Evolutionary conservation across 495 filamentous ascomycete species (phyloP), one percentile per base, ranked within the genome.

Genomic region (Aspergillus biplanus): DNA sequence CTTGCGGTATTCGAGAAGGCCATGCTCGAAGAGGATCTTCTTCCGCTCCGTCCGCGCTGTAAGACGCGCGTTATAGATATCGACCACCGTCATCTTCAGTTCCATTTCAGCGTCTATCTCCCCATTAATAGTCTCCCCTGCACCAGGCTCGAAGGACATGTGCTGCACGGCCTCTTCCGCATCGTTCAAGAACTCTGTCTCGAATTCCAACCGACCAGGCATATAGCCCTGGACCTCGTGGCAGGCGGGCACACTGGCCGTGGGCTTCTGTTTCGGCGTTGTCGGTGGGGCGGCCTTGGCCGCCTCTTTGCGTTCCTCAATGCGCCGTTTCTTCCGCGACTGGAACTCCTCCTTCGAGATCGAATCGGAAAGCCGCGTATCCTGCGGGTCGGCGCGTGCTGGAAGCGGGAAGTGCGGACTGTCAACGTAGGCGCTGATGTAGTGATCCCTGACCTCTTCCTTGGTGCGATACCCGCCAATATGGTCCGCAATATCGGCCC

Each of bases 161-260:
- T 95, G 89, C 73, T 98, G 95, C 12, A 99, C 96, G 0, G 93
- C 93, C 76, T 98, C 96, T 74, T 99, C 95, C 0, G 96, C 95
- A 67, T 98, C 96, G 74, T 99, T 98, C 69, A 93, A 88, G 73
- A 94, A 97, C 69, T 99, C 95, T 0, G 91, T 96, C 81, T 99
- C 95, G 69, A 98, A 99, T 71, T 99, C 95, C 61, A 99, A 77
- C 18, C 95, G 92, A 39, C 96, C 95, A 3, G 95, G 95, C 95
- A 99, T 99, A 75, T 96, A 99, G 5, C 95, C 95, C 72, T 96
- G 91, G 33, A 99, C 94, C 73, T 99, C 95, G 75, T 99, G 95
- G 73, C 96, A 98, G 33, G 93, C 85, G 15, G 95, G 95, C 4
- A 96, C 91, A 78, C 89, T 92, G 31, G 93, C 92, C 3, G 93